These are phyloP conservation scores for Hymenoscyphus linearis DNA, from an alignment of 2,329 filamentous ascomycete genomes.

Conservation along the genomic window DNA sequence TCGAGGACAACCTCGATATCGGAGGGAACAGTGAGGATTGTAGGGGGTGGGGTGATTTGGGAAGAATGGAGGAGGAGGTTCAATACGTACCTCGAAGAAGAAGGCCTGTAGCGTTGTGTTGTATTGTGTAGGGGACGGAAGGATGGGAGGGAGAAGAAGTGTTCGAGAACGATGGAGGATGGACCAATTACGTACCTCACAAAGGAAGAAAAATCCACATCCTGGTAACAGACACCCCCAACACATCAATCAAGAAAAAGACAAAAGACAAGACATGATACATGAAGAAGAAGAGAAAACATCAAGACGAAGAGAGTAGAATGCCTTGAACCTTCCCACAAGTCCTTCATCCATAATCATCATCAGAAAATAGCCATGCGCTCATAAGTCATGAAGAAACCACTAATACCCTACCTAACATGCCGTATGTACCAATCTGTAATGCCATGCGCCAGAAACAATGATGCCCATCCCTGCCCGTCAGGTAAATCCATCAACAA, in stretches of 20 bases:
- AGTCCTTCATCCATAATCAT: background rate
- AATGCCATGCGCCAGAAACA: slow-evolving; percentile 7
- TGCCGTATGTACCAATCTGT: slow-evolving; percentile 5
- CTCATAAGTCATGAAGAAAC: background rate
- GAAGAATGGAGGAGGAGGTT: background rate
- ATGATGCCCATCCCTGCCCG: background rate
- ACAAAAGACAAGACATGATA: slow-evolving; percentile 11
- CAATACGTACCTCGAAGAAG: slow-evolving; percentile 9
- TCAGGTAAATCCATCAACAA: slow-evolving; percentile 4
- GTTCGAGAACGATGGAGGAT: slow-evolving; percentile 1
- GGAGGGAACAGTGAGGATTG: no score
- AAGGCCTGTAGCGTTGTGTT: background rate
- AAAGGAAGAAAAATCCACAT: slow-evolving; percentile 9
- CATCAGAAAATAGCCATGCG: slow-evolving; percentile 9
- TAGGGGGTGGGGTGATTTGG: slow-evolving; percentile 6
- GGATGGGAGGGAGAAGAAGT: background rate
- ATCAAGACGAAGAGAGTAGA: slow-evolving; percentile 23
- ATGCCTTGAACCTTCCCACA: slow-evolving; percentile 20
- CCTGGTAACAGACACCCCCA: slow-evolving; percentile 1
- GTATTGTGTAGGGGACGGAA: background rate
- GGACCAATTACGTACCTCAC: slow-evolving; percentile 27
- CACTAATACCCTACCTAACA: slow-evolving; percentile 1
- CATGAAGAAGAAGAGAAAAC: slow-evolving; percentile 4
- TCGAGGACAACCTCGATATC: no score
- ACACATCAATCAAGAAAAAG: slow-evolving; percentile 9